Base-by-base conservation (phyloP, 495 filamentous ascomycete genomes). In the Aspergillus diversus region DNA sequence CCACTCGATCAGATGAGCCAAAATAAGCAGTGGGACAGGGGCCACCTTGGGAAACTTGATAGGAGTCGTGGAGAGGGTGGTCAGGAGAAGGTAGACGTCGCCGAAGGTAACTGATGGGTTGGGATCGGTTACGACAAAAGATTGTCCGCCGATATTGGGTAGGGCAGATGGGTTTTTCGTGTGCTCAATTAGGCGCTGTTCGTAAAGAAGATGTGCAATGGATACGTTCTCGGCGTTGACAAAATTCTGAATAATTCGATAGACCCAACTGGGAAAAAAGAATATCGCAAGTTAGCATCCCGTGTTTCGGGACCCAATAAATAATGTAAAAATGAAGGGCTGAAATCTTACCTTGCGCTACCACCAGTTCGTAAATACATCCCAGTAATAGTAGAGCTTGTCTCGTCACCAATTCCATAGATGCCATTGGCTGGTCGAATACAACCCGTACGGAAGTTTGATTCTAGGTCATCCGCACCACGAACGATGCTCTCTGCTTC, bases 351-450 rank as follows among this genome's bases (percentile, higher is more conserved):
- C 69, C 77, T 79, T 53, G 83, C 79, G 60, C 50, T 64, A 13
- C 72, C 71, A 7, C 73, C 70, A 7, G 37, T 61, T 17, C 66
- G 62, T 31, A 71, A 67, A 65, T 73, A 81, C 59, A 65, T 71
- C 61, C 50, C 82, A 0, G 79, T 80, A 33, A 87, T 68, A 0
- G 80, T 68, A 31, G 57, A 63, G 52, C 68, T 82, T 34, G 78
- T 78, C 64, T 85, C 81, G 6, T 72, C 82, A 3, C 83, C 83
- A 55, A 85, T 78, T 13, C 85, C 85, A 55, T 87, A 87, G 59
- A 88, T 81, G 13, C 81, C 83, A 65, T 87, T 87, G 27, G 80
- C 76, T 4, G 85, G 85, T 4, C 85, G 78, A 65, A 88, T 81
- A 53, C 78, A 74, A 7, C 85, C 84, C 0, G 85, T 88, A 8